Base-by-base conservation (phyloP, 2,329 filamentous ascomycete species). In the Colletotrichum noveboracense region DNA sequence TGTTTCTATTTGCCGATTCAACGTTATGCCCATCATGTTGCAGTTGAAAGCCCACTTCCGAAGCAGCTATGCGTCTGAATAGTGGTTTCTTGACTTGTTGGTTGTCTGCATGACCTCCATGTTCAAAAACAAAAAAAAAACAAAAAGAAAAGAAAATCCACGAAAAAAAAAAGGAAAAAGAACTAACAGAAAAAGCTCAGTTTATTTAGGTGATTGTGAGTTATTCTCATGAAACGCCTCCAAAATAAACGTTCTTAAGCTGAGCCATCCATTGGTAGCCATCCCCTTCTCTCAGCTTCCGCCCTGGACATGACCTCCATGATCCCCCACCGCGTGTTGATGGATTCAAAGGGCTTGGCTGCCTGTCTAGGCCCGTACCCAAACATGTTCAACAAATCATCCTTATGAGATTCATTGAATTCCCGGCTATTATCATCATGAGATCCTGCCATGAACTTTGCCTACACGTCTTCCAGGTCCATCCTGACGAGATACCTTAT, bases 191-290 rank as follows among this genome's bases (percentile, higher is more conserved):
- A 30, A 3, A 30, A 13, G 3, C 14, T 10, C 5, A 43, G 5
- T 3, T 9, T 6, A 2, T 9, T 10, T 6, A 14, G 8, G 5
- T 10, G 1, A 43, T 43, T 2, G 38, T 10, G 18, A 43, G n/a
- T 6, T 2, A 43, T 43, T n/a, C 3, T 9, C 1, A 3, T 9
- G 38, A n/a, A n/a, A n/a, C 4, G 1, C 5, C 18, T 43, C 18
- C 6, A 8, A 10, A 6, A 1, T n/a, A 2, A n/a, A 3, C 0
- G n/a, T 5, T 3, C 8, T 5, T 13, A 48, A 48, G 43, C 18
- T 13, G 43, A 21, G 43, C 18, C 43, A 3, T 21, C 6, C 18
- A 6, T 2, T 21, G 43, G 10, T 12, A 48, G 3, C 43, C 43
- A 48, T 0, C 43, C 43, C 2, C 3, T 48, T 4, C n/a, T 2